These are phyloP conservation scores for Penicillium vulpinum DNA, from an alignment of 2,329 filamentous ascomycete genomes.

Conservation along the genomic window DNA sequence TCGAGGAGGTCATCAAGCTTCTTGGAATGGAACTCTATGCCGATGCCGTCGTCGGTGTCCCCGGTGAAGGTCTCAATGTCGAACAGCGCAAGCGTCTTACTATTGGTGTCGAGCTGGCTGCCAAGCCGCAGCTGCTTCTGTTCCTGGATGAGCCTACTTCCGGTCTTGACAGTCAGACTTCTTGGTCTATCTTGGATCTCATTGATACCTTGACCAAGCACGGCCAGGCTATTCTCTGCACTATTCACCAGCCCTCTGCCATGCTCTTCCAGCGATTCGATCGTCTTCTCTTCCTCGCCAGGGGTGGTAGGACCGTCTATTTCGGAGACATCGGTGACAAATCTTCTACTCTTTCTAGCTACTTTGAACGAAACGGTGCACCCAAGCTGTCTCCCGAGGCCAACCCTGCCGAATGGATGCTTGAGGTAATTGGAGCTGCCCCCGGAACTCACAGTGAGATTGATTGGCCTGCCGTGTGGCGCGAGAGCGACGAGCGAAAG, in stretches of 20 bases:
- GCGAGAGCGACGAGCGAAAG: conserved; percentile 57
- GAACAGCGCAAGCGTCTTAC: conserved; percentile 75
- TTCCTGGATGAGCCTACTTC: conserved; percentile 96
- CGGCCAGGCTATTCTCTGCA: conserved; percentile 92
- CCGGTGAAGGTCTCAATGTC: conserved; percentile 71
- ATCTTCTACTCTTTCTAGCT: conserved; percentile 57
- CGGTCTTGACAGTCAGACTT: conserved; percentile 88
- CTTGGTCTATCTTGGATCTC: conserved; percentile 86
- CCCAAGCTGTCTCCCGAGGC: conserved; percentile 60
- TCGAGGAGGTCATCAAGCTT: conserved; percentile 86
- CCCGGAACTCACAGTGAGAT: conserved; percentile 64
- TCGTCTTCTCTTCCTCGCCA: conserved; percentile 62
- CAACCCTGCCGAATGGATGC: conserved; percentile 77
- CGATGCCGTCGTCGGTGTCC: conserved; percentile 86
- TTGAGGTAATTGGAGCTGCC: conserved; percentile 60
- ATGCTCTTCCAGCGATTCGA: conserved; percentile 89
- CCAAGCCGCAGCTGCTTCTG: conserved; percentile 83
- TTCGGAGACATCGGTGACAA: conserved; percentile 66
- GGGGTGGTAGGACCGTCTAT: conserved; percentile 67
- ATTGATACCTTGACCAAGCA: conserved; percentile 86
- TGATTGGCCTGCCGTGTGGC: conserved; percentile 66
- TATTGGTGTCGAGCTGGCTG: conserved; percentile 93
- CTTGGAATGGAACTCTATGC: conserved; percentile 89
- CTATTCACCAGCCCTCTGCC: conserved; percentile 94
- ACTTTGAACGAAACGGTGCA: conserved; percentile 67